phyloP scores from a whole-genome alignment of 495 filamentous ascomycete genomes.

The Lineolata rhizophorae region DNA sequence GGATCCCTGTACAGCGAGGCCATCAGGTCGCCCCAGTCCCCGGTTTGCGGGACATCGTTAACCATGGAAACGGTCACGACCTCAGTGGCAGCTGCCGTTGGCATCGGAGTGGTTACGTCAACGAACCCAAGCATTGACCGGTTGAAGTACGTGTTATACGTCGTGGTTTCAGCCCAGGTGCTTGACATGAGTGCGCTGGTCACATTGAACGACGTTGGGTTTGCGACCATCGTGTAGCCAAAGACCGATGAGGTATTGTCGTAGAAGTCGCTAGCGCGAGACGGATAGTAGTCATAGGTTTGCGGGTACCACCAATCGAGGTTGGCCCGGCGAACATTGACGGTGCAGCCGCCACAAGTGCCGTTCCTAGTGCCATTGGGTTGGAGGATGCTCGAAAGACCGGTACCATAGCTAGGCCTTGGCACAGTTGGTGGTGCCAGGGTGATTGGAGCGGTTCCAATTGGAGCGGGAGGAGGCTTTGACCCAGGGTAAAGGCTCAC shows the following conservation, averaged over 20 bases:
- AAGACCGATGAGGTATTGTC: not conserved
- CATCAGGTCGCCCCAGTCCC: too few relatives aligned
- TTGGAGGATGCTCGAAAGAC: not conserved
- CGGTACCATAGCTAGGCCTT: too few relatives aligned
- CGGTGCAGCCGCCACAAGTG: not conserved
- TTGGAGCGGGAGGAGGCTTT: too few relatives aligned
- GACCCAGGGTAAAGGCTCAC: too few relatives aligned
- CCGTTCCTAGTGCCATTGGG: not conserved
- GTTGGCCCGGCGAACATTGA: not conserved
- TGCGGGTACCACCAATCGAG: not conserved
- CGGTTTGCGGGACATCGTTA: too few relatives aligned
- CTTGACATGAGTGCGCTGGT: not conserved
- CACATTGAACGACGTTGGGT: not conserved
- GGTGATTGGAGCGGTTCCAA: too few relatives aligned
- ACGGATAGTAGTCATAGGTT: not conserved
- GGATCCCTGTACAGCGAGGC: too few relatives aligned
- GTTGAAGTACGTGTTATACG: not conserved
- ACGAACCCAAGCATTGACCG: not conserved
- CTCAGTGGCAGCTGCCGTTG: not conserved
- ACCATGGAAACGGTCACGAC: not conserved
- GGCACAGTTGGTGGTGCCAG: too few relatives aligned
- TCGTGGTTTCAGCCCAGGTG: not conserved
- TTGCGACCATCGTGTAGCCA: not conserved
- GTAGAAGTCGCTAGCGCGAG: not conserved
- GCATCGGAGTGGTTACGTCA: not conserved